phyloP scores from a whole-genome alignment of 2,329 filamentous ascomycete genomes.

The Colletotrichum endophyticum region DNA sequence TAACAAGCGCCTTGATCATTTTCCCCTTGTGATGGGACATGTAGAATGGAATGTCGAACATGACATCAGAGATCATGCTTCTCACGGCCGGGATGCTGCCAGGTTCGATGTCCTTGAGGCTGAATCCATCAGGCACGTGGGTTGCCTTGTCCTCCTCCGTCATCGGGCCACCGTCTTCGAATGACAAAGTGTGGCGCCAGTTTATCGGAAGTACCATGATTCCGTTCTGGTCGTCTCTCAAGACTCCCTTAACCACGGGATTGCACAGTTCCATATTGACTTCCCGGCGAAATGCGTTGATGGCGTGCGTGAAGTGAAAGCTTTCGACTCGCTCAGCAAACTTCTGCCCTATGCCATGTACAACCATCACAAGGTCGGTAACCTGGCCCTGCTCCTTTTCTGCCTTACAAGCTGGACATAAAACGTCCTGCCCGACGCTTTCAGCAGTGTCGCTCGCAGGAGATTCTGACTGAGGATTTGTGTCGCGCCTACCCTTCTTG shows the following conservation, averaged over 20 bases:
- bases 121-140: slow-evolving; percentile 64
- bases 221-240: slow-evolving; percentile 80
- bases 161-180: slow-evolving; percentile 78
- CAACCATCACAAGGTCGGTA: slow-evolving; percentile 87
- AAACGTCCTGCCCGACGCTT: slow-evolving; percentile 22
- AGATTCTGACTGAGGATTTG: slow-evolving; percentile 26
- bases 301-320: slow-evolving; percentile 95
- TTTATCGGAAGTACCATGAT: slow-evolving; percentile 96
- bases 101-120: slow-evolving; percentile 88
- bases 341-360: slow-evolving; percentile 97
- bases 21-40: slow-evolving; percentile 94
- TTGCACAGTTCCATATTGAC: slow-evolving; percentile 84
- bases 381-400: slow-evolving; percentile 72
- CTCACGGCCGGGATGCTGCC: slow-evolving; percentile 90
- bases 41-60: slow-evolving; percentile 98
- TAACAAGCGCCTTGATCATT: slow-evolving; percentile 89
- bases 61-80: slow-evolving; percentile 93
- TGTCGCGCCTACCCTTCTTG: slow-evolving; percentile 40
- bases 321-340: slow-evolving; percentile 93
- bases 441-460: slow-evolving; percentile 18
- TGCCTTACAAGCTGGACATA: slow-evolving; percentile 64
- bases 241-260: slow-evolving; percentile 73
- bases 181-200: slow-evolving; percentile 87
- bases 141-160: slow-evolving; percentile 56
- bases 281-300: slow-evolving; percentile 86